Base-by-base conservation (phyloP, 495 filamentous ascomycete species). In the Articulospora tetracladia region DNA sequence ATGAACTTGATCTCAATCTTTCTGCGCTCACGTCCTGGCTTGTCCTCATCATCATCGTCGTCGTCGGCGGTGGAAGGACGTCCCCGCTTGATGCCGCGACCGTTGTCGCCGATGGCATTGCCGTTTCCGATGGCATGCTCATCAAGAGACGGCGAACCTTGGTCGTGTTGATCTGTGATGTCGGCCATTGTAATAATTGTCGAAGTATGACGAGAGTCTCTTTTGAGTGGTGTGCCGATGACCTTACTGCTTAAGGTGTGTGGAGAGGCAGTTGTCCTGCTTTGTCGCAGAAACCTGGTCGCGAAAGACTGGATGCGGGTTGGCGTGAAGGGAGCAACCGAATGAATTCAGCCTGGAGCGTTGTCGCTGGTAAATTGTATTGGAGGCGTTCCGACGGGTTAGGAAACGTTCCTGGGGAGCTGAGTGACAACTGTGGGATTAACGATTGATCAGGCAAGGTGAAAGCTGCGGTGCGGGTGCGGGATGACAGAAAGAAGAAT, bases 1-100 rank as follows among this genome's bases (percentile, higher is more conserved):
- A 99, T 99, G 77, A 99, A 99, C 83, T 99, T 99, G 79, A 99
- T 99, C 79, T 99, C 94, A 69, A 99, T 99, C 86, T 99, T 99
- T 74, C 94, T 84, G 70, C 94, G 87, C 84, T 99, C 94, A 80
- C 94, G 95, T 70, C 92, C 91, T 57, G 91, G 91, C 88, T 97
- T 97, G 72, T 96, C 93, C 69, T 97, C 93, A 68, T 98, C 94
- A 63, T 99, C 94, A 68, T 99, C 94, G 62, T 98, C 95, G 72
- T 99, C 94, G 73, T 98, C 95, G 59, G 84, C 84, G 20, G 83
- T 79, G 67, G 85, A 84, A 65, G 91, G 86, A 72, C 94, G 92
- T 75, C 82, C 83, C 69, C 94, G 93, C 82, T 98, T 98, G 76
- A 89, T 82, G 73, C 91, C 90, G 68, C 92, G 91, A 76, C 74